A percentile compares a stretch with the other conserved stretches of the same genome.
Evolutionary conservation across 805 yeast species (phyloP).

Genomic region (Lipomyces mesembrius): DNA sequence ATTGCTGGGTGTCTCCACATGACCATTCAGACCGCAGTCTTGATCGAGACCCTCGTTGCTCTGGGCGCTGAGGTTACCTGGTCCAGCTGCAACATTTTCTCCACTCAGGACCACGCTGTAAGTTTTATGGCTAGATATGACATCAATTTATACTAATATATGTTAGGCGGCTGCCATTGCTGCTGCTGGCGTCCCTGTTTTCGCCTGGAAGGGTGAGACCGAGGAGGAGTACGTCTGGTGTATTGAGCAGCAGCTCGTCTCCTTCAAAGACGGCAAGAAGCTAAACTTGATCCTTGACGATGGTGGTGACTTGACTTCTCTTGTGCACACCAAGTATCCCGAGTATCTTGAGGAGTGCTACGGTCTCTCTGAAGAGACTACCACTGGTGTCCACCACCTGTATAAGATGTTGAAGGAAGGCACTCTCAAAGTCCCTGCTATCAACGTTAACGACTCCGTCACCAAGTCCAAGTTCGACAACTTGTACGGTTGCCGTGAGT

Average conservation of each 20-base stretch:
- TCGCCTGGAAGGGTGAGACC: constrained; percentile 99
- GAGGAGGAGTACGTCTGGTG: constrained; percentile 99
- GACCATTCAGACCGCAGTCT: constrained; percentile 99
- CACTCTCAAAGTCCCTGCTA: constrained; percentile 95
- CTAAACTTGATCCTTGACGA: constrained; percentile 97
- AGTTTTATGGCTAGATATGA: constrained; percentile 1
- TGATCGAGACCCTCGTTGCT: constrained; percentile 95
- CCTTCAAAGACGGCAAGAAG: constrained; percentile 94
- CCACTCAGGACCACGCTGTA: constrained; percentile 98
- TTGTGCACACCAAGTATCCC: constrained; percentile 97
- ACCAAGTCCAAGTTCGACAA: constrained; percentile 99
- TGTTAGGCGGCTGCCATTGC: constrained; percentile 88
- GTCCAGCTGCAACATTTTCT: constrained; percentile 99
- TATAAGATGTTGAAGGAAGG: constrained; percentile 93
- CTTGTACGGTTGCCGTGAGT: constrained; percentile 99
- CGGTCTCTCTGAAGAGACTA: constrained; percentile 98
- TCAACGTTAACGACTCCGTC: constrained; percentile 97
- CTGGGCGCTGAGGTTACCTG: constrained; percentile 99
- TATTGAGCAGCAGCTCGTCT: constrained; percentile 97
- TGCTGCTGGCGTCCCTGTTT: constrained; percentile 98
- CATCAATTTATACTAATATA: background rate
- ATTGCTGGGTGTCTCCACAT: constrained; percentile 99
- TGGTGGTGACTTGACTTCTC: constrained; percentile 98
- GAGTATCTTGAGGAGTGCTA: constrained; percentile 93
- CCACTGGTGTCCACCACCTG: constrained; percentile 99